A percentile compares a stretch with the other conserved stretches of the same genome.
These are phyloP conservation scores for Kwoniella dendrophila DNA, from an alignment of 768 basidiomycete genomes.

Conservation along the genomic window DNA sequence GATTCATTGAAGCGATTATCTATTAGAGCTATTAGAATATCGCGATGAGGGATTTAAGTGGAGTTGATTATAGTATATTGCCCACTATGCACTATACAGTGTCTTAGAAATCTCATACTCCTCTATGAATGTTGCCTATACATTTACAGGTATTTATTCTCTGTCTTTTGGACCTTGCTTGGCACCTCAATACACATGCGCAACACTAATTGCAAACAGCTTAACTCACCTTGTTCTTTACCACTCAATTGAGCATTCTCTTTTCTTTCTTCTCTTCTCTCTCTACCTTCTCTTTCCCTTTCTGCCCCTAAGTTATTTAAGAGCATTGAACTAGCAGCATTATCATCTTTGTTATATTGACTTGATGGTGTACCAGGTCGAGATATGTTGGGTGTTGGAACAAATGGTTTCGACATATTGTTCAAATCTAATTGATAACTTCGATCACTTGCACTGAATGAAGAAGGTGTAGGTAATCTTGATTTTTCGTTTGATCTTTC, in stretches of 20 bases:
- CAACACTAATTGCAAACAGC: neutral
- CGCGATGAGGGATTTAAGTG: no score
- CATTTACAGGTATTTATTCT: no score
- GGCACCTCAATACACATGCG: neutral
- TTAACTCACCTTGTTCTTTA: conserved; percentile 40
- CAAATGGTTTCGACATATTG: conserved; percentile 25
- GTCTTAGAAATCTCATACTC: no score
- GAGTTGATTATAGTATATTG: no score
- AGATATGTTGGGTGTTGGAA: conserved; percentile 25
- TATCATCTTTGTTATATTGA: neutral
- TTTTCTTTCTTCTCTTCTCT: conserved; percentile 17
- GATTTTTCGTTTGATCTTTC: neutral
- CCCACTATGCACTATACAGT: no score
- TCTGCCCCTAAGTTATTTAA: conserved; percentile 20
- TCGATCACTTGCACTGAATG: no score
- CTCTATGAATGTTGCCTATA: no score
- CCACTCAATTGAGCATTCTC: conserved; percentile 7
- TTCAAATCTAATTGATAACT: no score
- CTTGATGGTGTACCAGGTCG: conserved; percentile 17
- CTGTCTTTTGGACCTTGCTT: no score
- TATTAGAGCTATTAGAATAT: no score
- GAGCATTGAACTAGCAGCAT: conserved; percentile 11
- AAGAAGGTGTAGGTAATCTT: neutral
- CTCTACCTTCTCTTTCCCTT: conserved; percentile 6
- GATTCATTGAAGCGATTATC: no score